Evolutionary conservation across 495 filamentous ascomycete genomes (phyloP).

Genomic region (Umbilicaria muhlenbergii): DNA sequence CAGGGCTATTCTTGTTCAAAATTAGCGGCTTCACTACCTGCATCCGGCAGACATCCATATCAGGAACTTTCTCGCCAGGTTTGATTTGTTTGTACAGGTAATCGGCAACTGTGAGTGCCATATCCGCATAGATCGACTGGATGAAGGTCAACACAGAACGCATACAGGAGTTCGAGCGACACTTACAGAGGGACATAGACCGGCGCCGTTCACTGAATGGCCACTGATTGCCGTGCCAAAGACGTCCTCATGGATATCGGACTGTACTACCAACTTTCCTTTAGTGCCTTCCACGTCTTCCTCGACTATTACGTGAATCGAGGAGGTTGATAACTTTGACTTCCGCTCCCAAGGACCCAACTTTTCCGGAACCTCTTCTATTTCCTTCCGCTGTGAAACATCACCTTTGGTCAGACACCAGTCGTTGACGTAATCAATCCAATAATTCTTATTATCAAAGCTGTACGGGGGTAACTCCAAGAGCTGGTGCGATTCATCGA

Average conservation of each 20-base stretch:
- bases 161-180: neutral
- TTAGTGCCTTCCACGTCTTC: conserved; percentile 39
- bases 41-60: conserved; percentile 46
- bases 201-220: conserved; percentile 54
- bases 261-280: conserved; percentile 44
- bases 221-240: conserved; percentile 46
- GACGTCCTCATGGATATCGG: conserved; percentile 46
- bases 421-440: conserved; percentile 53
- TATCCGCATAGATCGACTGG: conserved; percentile 32
- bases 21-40: conserved; percentile 55
- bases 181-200: conserved; percentile 36
- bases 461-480: conserved; percentile 48
- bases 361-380: neutral
- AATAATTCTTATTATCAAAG: conserved; percentile 56
- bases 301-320: conserved; percentile 35
- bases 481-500: conserved; percentile 28
- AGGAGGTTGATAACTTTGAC: conserved; percentile 14
- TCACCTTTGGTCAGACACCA: conserved; percentile 38
- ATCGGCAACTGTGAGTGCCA: conserved; percentile 15
- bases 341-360: neutral
- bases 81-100: conserved; percentile 23
- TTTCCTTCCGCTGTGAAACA: conserved; percentile 6
- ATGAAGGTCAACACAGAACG: neutral
- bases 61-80: conserved; percentile 34
- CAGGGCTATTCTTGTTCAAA: conserved; percentile 23